These are phyloP conservation scores for Ogataea paradorogensis DNA, from an alignment of 805 yeast species.

Conservation along the genomic window DNA sequence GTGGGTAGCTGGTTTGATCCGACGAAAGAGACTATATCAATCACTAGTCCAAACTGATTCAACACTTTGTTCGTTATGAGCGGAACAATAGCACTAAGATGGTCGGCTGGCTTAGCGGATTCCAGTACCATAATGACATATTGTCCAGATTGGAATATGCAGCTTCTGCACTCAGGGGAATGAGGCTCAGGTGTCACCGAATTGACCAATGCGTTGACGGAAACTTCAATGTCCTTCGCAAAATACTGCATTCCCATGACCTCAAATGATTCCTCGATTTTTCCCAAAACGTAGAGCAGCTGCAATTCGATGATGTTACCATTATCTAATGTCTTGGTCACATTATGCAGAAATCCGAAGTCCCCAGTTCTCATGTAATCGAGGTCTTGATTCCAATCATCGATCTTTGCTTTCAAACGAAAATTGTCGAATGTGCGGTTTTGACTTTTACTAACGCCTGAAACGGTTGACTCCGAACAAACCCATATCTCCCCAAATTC, in stretches of 20 bases:
- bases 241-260: constrained; percentile 88
- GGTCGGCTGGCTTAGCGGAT: constrained; percentile 40
- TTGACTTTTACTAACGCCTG: constrained; percentile 40
- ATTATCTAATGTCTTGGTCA: constrained; percentile 38
- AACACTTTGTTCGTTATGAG: constrained; percentile 75
- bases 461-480: constrained; percentile 77
- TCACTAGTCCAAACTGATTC: constrained; percentile 73
- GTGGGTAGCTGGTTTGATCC: constrained; percentile 60
- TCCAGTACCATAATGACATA: constrained; percentile 75
- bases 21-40: constrained; percentile 83
- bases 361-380: constrained; percentile 88
- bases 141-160: constrained; percentile 80
- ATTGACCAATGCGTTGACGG: constrained; percentile 45
- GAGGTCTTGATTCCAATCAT: constrained; percentile 58
- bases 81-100: constrained; percentile 75
- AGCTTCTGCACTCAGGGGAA: constrained; percentile 21
- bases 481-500: constrained; percentile 99
- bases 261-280: constrained; percentile 84
- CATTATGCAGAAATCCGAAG: constrained; percentile 84
- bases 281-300: constrained; percentile 80
- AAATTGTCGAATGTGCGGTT: constrained; percentile 40
- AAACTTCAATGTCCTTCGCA: constrained; percentile 75
- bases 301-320: constrained; percentile 49
- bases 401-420: constrained; percentile 63
- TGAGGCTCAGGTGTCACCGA: neutral